Conservation (phyloP, 306 rosid species). For the Canavalia ensiformis region DNA sequence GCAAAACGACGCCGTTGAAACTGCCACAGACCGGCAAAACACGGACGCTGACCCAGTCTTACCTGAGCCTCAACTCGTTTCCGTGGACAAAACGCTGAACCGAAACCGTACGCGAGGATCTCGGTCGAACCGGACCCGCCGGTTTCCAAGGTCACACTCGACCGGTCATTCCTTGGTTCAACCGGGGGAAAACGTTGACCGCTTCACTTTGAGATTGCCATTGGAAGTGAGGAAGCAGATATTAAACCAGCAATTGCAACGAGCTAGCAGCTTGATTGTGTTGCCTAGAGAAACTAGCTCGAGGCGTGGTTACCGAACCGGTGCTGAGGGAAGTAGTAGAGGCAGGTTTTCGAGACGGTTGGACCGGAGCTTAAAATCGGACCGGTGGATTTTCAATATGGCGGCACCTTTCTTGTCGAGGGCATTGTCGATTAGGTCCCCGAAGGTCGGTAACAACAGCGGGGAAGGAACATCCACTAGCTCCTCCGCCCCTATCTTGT, state of each 20-base stretch:
- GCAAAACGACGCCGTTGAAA: conserved; percentile 51
- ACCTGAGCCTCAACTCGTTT: conserved; percentile 21
- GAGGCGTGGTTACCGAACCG: conserved; percentile 66
- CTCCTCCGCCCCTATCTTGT: conserved; percentile 45
- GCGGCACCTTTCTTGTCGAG: conserved; percentile 71
- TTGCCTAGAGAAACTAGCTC: conserved; percentile 69
- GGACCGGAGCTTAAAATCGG: conserved; percentile 70
- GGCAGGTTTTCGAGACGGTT: conserved; percentile 58
- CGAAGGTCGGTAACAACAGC: conserved; percentile 45
- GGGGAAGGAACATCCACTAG: conserved; percentile 52
- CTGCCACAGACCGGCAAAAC: not conserved
- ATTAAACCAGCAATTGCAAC: conserved; percentile 62
- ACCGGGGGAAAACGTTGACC: conserved; percentile 79
- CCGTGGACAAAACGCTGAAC: conserved; percentile 55
- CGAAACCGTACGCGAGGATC: conserved; percentile 61
- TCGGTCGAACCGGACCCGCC: conserved; percentile 56
- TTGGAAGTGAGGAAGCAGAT: conserved; percentile 72
- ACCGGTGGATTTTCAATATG: conserved; percentile 73
- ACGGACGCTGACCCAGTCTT: not conserved
- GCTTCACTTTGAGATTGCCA: conserved; percentile 86
- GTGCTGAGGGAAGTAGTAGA: conserved; percentile 65
- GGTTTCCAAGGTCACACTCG: conserved; percentile 82
- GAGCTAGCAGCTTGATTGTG: conserved; percentile 73
- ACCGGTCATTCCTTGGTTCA: conserved; percentile 85
- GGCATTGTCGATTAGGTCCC: conserved; percentile 70